A percentile compares a stretch with the other conserved stretches of the same genome.
Evolutionary conservation across 1,284 basidiomycete species (phyloP).

Genomic region (Austroboletus novae-zelandiae): DNA sequence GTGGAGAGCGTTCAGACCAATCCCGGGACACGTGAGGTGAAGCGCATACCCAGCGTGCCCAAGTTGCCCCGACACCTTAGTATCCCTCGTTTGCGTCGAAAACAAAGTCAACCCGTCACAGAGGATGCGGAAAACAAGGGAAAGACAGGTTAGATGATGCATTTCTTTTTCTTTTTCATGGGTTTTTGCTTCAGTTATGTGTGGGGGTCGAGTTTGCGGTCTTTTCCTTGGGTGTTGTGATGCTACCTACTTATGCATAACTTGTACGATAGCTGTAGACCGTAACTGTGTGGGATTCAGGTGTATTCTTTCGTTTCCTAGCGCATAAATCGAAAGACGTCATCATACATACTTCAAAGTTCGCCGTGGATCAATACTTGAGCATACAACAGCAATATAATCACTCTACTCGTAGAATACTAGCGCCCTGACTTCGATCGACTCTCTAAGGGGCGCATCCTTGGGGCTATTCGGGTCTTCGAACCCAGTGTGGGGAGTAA

Average conservation of each 20-base stretch:
- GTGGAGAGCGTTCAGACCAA: not conserved
- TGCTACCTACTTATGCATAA: not conserved
- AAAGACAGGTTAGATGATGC: not conserved
- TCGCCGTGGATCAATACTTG: not conserved
- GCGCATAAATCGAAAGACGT: too few relatives aligned
- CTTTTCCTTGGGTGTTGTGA: not conserved
- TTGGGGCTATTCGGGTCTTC: conserved; percentile 35
- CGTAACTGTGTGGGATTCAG: not conserved
- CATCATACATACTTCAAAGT: too few relatives aligned
- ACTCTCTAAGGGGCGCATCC: conserved; percentile 34
- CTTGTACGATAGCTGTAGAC: not conserved
- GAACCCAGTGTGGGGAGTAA: conserved; percentile 47
- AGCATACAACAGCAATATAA: not conserved
- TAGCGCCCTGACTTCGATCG: conserved; percentile 38
- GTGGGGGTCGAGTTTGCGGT: not conserved
- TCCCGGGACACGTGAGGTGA: conserved; percentile 6
- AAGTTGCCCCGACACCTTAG: conserved; percentile 29
- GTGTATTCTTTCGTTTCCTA: too few relatives aligned
- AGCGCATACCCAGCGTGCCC: conserved; percentile 22
- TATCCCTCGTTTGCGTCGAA: conserved; percentile 31
- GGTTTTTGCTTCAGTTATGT: not conserved
- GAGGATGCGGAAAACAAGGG: not conserved
- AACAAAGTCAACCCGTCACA: conserved; percentile 17
- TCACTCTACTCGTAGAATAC: conserved; percentile 33
- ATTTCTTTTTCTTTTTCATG: not conserved